Conservation (phyloP, 2,329 filamentous ascomycete species). For the Eutypa lata region DNA sequence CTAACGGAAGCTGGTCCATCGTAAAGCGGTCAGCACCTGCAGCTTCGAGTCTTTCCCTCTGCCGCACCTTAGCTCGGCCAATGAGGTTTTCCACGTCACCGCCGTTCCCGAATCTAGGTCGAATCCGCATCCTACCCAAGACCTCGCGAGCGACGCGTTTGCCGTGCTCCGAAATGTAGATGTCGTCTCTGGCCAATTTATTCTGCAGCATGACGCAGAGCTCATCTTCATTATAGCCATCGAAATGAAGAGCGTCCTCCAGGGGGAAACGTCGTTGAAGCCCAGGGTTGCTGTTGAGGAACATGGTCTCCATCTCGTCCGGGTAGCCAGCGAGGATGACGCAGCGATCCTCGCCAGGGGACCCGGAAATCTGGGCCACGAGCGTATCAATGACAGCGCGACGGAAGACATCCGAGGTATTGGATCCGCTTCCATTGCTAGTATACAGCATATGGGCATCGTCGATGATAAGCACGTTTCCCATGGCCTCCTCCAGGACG, state of each 20-base stretch:
- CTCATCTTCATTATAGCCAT: constrained; percentile 62
- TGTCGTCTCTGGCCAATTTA: constrained; percentile 58
- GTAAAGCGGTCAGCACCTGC: constrained; percentile 3
- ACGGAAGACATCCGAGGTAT: constrained; percentile 20
- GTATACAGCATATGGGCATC: constrained; percentile 69
- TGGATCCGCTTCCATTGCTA: constrained; percentile 36
- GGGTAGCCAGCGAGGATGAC: constrained; percentile 70
- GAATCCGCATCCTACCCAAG: constrained; percentile 57
- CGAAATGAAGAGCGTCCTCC: constrained; percentile 61
- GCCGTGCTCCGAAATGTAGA: constrained; percentile 48
- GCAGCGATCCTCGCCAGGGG: constrained; percentile 68
- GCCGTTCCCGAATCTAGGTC: constrained; percentile 68
- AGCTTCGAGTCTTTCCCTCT: constrained; percentile 40
- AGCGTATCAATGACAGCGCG: constrained; percentile 68
- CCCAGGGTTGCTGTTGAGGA: constrained; percentile 69
- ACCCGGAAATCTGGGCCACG: constrained; percentile 68
- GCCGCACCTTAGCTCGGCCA: constrained; percentile 49
- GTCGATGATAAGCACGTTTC: constrained; percentile 77
- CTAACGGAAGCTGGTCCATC: constrained; percentile 17
- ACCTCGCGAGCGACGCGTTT: constrained; percentile 55
- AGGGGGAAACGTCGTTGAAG: constrained; percentile 64
- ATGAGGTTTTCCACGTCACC: constrained; percentile 72
- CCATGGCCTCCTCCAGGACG: constrained; percentile 62
- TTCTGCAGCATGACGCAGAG: constrained; percentile 57
- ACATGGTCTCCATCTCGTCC: constrained; percentile 68